Conservation (phyloP, 1,284 basidiomycete species). For the Cryptococcus maquisensis region DNA sequence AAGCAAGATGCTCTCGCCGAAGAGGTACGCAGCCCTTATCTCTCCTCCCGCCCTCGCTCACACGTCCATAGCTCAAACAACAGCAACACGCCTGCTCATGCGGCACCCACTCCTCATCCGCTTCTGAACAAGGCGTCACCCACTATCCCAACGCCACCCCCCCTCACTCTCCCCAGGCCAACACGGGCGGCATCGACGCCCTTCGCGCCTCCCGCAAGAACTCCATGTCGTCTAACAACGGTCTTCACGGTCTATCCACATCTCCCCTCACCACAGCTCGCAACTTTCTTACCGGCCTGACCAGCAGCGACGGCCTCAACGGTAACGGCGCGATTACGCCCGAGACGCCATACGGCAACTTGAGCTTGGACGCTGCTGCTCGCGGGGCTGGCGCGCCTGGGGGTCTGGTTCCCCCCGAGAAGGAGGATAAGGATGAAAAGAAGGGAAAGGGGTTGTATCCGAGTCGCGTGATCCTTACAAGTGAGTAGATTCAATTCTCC, state of each 20-base stretch:
- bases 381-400: conserved; percentile 22
- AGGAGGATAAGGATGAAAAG: conserved; percentile 16
- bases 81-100: conserved; percentile 5
- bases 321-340: background rate
- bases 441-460: conserved; percentile 32
- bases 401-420: conserved; percentile 15
- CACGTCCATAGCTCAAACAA: conserved; percentile 1
- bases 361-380: conserved; percentile 20
- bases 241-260: background rate
- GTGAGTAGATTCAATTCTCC: conserved; percentile 20
- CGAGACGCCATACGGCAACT: conserved; percentile 28
- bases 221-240: conserved; percentile 1
- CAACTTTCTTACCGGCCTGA: background rate
- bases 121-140: conserved; percentile 2
- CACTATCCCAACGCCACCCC: conserved; percentile 4
- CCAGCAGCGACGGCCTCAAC: background rate
- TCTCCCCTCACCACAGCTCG: background rate
- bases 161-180: conserved; percentile 8
- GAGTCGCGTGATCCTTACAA: conserved; percentile 36
- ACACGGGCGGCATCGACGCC: conserved; percentile 24
- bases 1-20: conserved; percentile 37
- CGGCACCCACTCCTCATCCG: conserved; percentile 1
- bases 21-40: conserved; percentile 22
- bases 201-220: conserved; percentile 13
- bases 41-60: background rate